Conservation (phyloP, 352 stramenopile genomes). For the Phytophthora brassicae region DNA sequence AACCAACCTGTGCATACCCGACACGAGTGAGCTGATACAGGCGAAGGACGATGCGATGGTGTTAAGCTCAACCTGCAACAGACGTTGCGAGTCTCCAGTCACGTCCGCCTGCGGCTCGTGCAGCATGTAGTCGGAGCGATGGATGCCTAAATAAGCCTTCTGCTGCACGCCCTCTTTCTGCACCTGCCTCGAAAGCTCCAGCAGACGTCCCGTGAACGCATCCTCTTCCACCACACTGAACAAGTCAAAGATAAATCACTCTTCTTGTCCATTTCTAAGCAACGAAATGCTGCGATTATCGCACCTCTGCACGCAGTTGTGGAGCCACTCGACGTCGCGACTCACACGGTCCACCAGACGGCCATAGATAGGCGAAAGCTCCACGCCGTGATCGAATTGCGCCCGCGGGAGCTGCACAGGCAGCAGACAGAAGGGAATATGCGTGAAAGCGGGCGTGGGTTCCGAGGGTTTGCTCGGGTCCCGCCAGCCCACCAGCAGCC, state of each 20-base stretch:
- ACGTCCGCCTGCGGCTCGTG: constrained; percentile 63
- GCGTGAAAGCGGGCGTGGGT: constrained; percentile 55
- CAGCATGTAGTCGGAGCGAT: constrained; percentile 96
- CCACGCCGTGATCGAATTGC: constrained; percentile 68
- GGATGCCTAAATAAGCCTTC: constrained; percentile 87
- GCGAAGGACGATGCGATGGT: constrained; percentile 98
- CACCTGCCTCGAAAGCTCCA: constrained; percentile 77
- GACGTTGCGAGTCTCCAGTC: constrained; percentile 53
- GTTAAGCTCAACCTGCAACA: constrained; percentile 97
- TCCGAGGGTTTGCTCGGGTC: constrained; percentile 27
- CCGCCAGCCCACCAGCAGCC: constrained; percentile 69
- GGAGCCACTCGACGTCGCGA: constrained; percentile 80
- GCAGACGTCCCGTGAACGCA: constrained; percentile 79
- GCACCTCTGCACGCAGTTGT: constrained; percentile 52
- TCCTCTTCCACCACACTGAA: constrained; percentile 76
- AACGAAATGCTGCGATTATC: constrained; percentile 7
- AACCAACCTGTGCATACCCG: constrained; percentile 87
- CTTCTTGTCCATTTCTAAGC: neutral
- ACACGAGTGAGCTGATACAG: constrained; percentile 92
- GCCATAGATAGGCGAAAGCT: constrained; percentile 74
- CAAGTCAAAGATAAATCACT: neutral
- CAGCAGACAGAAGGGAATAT: constrained; percentile 77
- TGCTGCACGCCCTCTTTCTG: constrained; percentile 73
- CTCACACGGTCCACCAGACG: constrained; percentile 80
- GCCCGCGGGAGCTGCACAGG: constrained; percentile 59